These are phyloP conservation scores for Ustilago esculenta DNA, from an alignment of 1,284 basidiomycete genomes.

Conservation along the genomic window DNA sequence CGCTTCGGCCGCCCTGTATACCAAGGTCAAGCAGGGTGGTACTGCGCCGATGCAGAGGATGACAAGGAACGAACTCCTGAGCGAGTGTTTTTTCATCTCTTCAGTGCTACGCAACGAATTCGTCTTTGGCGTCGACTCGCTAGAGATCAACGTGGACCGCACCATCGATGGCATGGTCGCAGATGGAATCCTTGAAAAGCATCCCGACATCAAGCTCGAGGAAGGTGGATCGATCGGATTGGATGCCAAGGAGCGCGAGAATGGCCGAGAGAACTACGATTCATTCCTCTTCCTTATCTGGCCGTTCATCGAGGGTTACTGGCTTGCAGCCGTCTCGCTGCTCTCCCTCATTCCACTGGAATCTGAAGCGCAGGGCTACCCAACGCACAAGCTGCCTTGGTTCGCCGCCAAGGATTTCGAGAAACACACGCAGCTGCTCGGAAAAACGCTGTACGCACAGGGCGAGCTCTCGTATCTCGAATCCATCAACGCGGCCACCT, in stretches of 20 bases:
- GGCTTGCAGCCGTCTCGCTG: conserved; percentile 67
- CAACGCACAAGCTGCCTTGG: conserved; percentile 59
- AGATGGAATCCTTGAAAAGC: conserved; percentile 35
- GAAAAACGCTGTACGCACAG: conserved; percentile 67
- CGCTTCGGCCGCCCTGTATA: conserved; percentile 62
- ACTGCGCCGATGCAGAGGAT: conserved; percentile 63
- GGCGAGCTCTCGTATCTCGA: conserved; percentile 67
- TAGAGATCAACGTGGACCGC: conserved; percentile 63
- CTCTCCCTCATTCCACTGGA: conserved; percentile 60
- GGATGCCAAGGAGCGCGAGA: conserved; percentile 54
- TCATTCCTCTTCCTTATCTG: conserved; percentile 61
- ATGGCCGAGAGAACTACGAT: conserved; percentile 66
- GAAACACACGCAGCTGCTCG: conserved; percentile 65
- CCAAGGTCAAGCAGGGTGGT: conserved; percentile 67
- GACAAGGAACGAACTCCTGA: conserved; percentile 50
- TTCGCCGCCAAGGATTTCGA: conserved; percentile 66
- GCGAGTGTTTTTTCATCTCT: conserved; percentile 64
- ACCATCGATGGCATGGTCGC: conserved; percentile 53
- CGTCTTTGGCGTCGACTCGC: conserved; percentile 64
- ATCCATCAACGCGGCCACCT: conserved; percentile 58
- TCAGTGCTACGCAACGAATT: conserved; percentile 67
- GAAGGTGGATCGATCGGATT: conserved; percentile 45
- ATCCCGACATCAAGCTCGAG: conserved; percentile 30
- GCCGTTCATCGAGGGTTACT: conserved; percentile 65
- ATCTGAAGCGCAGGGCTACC: conserved; percentile 23